Conservation (phyloP, 169 alveolate genomes). For the Miamiensis avidus region DNA sequence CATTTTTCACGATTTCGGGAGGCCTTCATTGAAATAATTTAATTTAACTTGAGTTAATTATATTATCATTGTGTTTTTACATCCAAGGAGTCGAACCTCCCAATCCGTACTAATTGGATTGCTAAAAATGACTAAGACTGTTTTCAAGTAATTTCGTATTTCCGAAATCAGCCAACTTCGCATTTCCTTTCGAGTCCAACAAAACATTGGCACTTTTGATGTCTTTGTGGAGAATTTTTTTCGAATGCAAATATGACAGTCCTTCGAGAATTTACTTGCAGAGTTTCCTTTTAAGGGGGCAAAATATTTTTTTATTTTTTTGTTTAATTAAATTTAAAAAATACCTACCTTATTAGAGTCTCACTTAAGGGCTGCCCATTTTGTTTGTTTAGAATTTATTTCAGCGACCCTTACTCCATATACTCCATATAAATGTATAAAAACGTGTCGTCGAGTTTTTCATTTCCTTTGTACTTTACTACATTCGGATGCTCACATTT, state of each 20-base stretch:
- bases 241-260: slow-evolving; percentile 61
- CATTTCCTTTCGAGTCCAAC: slow-evolving; percentile 63
- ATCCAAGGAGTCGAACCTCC: not conserved
- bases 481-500: slow-evolving; percentile 12
- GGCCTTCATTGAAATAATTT: slow-evolving; percentile 67
- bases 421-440: slow-evolving; percentile 57
- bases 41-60: too few species aligned
- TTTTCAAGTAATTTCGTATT: slow-evolving; percentile 31
- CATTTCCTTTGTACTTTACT: slow-evolving; percentile 6
- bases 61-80: not conserved
- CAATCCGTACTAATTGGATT: not conserved
- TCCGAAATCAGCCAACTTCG: slow-evolving; percentile 71
- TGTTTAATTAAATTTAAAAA: not conserved
- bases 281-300: too few species aligned
- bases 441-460: slow-evolving; percentile 5
- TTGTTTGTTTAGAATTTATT: slow-evolving; percentile 20
- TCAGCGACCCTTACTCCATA: slow-evolving; percentile 51
- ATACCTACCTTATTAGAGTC: not conserved
- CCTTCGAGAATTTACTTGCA: slow-evolving; percentile 63
- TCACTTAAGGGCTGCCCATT: slow-evolving; percentile 18
- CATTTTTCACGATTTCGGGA: slow-evolving; percentile 77
- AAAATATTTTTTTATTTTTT: too few species aligned
- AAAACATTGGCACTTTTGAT: slow-evolving; percentile 81
- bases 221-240: slow-evolving; percentile 81
- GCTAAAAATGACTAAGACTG: slow-evolving; percentile 60